Base-by-base conservation (phyloP, 2,329 filamentous ascomycete genomes). In the Colletotrichum lupini region DNA sequence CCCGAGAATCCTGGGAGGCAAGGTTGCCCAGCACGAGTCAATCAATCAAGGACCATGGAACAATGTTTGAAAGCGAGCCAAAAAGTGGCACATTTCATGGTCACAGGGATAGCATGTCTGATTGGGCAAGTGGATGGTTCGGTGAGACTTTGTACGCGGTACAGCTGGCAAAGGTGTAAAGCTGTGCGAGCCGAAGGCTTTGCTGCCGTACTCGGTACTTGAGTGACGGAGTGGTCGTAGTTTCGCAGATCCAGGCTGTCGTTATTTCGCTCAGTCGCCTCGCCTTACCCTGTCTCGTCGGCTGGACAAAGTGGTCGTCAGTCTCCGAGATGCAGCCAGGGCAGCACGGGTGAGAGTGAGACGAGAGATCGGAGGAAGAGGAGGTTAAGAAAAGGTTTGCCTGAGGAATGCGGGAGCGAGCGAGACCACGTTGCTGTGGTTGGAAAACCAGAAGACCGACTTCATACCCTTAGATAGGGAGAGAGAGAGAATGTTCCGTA, bases 221-320 rank as follows among this genome's bases (percentile, higher is more conserved):
- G 63, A 24, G 32, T 26, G 59, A 72, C 26, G 24, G 46, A 26
- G 46, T 32, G 19, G 19, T 19, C 19, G 42, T 49, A 22, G 24
- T 52, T 30, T 69, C 65, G 70, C 59, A 72, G 70, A 69, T 72
- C 70, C 37, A 56, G 59, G 52, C 28, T 14, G 70, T 73, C 70
- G 60, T 70, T 70, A 65, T 70, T 73, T 73, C 70, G 70, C 70
- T 73, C 70, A 65, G 46, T 71, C 56, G 26, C 42, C 42, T 70
- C 24, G 28, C 59, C 67, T 58, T 69, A 53, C 42, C 61, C 19
- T 53, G 19, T 58, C 52, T 61, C 24, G 22, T 37, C 49, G 35
- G 22, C 35, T 52, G 57, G 63, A 35, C 19, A 53, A 24, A 53
- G n/a, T 24, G 52, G 53, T 46, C 8, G 53, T 12, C 60, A 49